Percentiles rank a stretch among this genome's conserved stretches.
These are phyloP conservation scores for Termitomyces sp. DNA, from an alignment of 768 basidiomycete species.

Conservation along the genomic window DNA sequence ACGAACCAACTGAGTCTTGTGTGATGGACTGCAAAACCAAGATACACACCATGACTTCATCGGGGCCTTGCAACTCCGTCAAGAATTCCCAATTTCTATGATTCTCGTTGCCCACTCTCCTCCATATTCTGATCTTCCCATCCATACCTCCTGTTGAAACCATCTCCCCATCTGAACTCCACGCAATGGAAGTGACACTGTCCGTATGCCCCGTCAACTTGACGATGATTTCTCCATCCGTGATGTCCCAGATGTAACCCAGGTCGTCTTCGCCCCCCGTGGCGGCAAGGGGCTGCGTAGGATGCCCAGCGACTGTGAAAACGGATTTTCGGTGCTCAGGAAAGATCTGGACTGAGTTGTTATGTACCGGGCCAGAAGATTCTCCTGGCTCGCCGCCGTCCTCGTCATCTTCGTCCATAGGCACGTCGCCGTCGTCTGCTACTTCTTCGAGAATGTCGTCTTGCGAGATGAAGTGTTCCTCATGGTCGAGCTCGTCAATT, in stretches of 20 bases:
- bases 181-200: conserved; percentile 75
- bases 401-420: conserved; percentile 71
- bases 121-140: conserved; percentile 89
- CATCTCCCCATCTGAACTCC: conserved; percentile 88
- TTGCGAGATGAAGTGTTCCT: conserved; percentile 57
- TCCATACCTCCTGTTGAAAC: conserved; percentile 98
- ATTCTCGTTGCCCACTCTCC: conserved; percentile 69
- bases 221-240: conserved; percentile 72
- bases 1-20: conserved; percentile 3
- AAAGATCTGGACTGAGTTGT: conserved; percentile 70
- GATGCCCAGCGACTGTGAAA: conserved; percentile 82
- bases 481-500: conserved; percentile 34
- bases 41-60: conserved; percentile 83
- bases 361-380: conserved; percentile 35
- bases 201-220: conserved; percentile 92
- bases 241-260: conserved; percentile 90
- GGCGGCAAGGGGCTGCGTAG: conserved; percentile 73
- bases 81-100: conserved; percentile 91
- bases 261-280: conserved; percentile 96
- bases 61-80: conserved; percentile 88
- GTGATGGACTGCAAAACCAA: background rate
- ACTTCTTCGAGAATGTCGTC: conserved; percentile 66
- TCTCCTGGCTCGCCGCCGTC: conserved; percentile 43
- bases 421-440: conserved; percentile 57
- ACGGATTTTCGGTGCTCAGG: conserved; percentile 69